These are phyloP conservation scores for Elongisporangium undulatum DNA, from an alignment of 352 stramenopile species.

Conservation along the genomic window DNA sequence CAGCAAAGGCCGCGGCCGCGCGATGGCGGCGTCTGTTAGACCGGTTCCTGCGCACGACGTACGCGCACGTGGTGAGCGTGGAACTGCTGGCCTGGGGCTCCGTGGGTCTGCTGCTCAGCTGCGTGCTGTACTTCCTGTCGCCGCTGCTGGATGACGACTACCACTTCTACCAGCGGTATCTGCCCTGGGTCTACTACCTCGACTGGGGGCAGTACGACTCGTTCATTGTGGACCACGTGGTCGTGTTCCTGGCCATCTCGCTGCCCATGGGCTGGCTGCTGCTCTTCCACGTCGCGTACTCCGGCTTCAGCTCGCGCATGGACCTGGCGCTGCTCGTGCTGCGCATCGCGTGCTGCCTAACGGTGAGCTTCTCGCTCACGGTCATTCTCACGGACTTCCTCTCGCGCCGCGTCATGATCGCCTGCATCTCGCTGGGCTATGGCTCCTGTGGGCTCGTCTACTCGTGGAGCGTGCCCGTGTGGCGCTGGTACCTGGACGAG, in stretches of 20 bases:
- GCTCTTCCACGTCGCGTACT: conserved; percentile 63
- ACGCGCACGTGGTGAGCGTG: conserved; percentile 50
- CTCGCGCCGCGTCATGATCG: conserved; percentile 66
- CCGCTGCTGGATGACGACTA: conserved; percentile 52
- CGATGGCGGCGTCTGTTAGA: conserved; percentile 28
- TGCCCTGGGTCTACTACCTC: conserved; percentile 47
- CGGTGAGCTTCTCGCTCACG: conserved; percentile 59
- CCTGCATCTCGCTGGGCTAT: conserved; percentile 60
- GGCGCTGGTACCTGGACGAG: conserved; percentile 74
- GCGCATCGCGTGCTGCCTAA: conserved; percentile 59
- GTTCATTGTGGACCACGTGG: conserved; percentile 63
- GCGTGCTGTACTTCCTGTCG: conserved; percentile 45
- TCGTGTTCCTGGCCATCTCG: conserved; percentile 62
- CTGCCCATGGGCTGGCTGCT: conserved; percentile 61
- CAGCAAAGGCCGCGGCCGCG: conserved; percentile 2
- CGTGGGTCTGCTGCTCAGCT: conserved; percentile 40
- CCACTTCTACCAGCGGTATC: conserved; percentile 42
- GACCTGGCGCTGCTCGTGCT: conserved; percentile 55
- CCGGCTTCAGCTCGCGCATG: conserved; percentile 32
- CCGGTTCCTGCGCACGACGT: conserved; percentile 44
- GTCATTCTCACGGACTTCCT: conserved; percentile 78
- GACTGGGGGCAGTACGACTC: conserved; percentile 68
- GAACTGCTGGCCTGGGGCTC: conserved; percentile 46
- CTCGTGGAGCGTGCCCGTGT: conserved; percentile 73
- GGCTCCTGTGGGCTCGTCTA: conserved; percentile 61